Conservation (phyloP, 306 rosid genomes). For the Dryas alaskensis region DNA sequence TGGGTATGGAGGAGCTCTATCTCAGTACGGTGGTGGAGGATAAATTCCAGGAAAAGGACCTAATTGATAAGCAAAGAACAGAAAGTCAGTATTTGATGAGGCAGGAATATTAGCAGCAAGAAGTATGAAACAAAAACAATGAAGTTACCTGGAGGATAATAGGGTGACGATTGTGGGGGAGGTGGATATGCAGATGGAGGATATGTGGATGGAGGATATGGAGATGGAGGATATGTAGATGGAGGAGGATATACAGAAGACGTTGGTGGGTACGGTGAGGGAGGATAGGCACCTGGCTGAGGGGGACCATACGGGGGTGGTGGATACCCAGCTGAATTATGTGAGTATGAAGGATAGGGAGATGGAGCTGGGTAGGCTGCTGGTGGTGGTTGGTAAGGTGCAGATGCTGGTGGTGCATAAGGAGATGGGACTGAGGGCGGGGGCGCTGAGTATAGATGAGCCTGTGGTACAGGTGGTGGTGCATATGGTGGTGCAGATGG, state of each 20-base stretch:
- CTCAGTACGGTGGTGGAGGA: constrained; percentile 72
- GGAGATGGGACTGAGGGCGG: constrained; percentile 27
- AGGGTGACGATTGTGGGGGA: constrained; percentile 43
- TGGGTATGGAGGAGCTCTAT: neutral
- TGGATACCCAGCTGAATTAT: constrained; percentile 31
- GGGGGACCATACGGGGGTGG: constrained; percentile 25
- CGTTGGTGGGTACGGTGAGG: constrained; percentile 14
- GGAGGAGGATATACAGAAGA: neutral
- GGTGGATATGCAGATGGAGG: constrained; percentile 43
- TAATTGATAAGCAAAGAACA: constrained; percentile 21
- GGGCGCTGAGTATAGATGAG: constrained; percentile 34
- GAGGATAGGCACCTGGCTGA: constrained; percentile 19
- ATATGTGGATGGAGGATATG: constrained; percentile 33
- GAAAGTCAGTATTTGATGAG: neutral
- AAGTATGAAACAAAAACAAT: neutral
- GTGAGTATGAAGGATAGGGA: constrained; percentile 26
- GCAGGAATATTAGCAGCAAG: neutral
- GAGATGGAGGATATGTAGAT: constrained; percentile 26
- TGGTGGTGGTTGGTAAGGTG: constrained; percentile 42
- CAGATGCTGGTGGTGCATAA: constrained; percentile 27
- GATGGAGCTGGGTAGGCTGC: constrained; percentile 30
- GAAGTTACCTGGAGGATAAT: constrained; percentile 49
- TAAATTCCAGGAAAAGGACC: constrained; percentile 52
- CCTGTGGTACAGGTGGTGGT: constrained; percentile 27
- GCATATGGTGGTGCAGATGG: constrained; percentile 59